Evolutionary conservation across 495 filamentous ascomycete genomes (phyloP), one percentile per base, ranked within the genome.

Genomic region (Penicillium taxi): DNA sequence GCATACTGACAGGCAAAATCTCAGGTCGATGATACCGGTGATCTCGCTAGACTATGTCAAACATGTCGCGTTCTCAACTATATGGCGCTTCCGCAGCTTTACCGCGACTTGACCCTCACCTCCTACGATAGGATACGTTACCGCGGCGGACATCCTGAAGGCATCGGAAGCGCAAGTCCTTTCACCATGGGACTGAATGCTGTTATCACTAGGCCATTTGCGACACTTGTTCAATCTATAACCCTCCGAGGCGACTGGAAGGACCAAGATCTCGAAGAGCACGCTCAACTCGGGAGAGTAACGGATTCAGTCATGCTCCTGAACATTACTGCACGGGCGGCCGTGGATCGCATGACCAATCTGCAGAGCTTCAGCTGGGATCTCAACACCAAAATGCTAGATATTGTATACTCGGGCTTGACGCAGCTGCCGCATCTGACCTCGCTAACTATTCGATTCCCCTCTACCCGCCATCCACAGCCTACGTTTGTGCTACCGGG

Each of bases 31-130:
- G 67, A 76, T 53, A 58, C 64, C 15, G 70, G 54, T 32, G 76
- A 80, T 41, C 65, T 80, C 11, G 73, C 75, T 16, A 62, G 74
- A 24, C 43, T 77, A 16, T 76, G 72, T 45, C 69, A 74, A 37
- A 77, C 76, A 41, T 80, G 73, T 48, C 70, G 77, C 2, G 63
- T 81, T 21, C 66, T 80, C 48, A 75, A 80, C 44, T 81, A 81
- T 47, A 79, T 81, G 74, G 60, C 69, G 28, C 61, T 80, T 2
- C 77, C 77, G 5, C 73, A 71, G 45, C 69, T 81, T 17, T 81
- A 81, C 51, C 61, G 58, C 48, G 59, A 60, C 42, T 59, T 80
- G 20, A 68, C 66, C 14, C 60, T 81, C 13, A 73, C 64, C 29
- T 78, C 75, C 23, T 80, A 81, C 55, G 59, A 73, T 26, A 64